Conservation (phyloP, 108 stramenopile genomes). For the Aurantiochytrium sp. region DNA sequence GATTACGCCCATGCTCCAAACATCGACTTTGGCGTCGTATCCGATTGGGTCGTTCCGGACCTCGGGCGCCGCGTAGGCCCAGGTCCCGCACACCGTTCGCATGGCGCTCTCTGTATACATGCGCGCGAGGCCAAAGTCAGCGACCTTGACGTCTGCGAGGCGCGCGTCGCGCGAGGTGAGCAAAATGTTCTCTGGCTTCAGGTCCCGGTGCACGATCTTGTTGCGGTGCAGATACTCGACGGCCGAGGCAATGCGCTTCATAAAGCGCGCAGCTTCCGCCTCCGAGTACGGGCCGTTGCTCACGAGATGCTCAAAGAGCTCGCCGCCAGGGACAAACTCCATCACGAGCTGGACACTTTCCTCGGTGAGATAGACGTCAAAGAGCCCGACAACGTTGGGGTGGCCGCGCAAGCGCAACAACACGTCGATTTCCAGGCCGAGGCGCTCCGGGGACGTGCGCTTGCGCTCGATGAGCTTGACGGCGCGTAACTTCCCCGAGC, state of each 20-base stretch:
- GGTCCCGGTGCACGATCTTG: slow-evolving; percentile 95
- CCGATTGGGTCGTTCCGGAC: slow-evolving; percentile 9
- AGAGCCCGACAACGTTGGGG: slow-evolving; percentile 35
- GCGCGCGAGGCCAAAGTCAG: slow-evolving; percentile 90
- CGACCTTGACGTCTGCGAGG: slow-evolving; percentile 88
- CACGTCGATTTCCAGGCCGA: slow-evolving; percentile 27
- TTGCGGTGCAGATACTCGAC: slow-evolving; percentile 99
- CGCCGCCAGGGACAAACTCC: slow-evolving; percentile 37
- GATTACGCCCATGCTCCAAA: slow-evolving; percentile 36
- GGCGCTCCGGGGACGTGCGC: not conserved
- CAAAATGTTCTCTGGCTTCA: slow-evolving; percentile 84
- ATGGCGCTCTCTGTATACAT: not conserved
- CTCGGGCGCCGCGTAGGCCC: slow-evolving; percentile 38
- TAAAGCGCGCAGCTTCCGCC: not conserved
- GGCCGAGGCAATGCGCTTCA: slow-evolving; percentile 73
- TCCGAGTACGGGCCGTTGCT: not conserved
- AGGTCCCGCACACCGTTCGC: slow-evolving; percentile 37
- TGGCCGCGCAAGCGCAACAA: slow-evolving; percentile 18
- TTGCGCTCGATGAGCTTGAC: slow-evolving; percentile 36
- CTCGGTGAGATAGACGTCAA: slow-evolving; percentile 24
- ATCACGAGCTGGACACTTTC: slow-evolving; percentile 31
- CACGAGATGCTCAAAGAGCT: slow-evolving; percentile 34
- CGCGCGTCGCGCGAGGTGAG: slow-evolving; percentile 44
- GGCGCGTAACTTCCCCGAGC: slow-evolving; percentile 24
- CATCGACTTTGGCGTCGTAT: not conserved